Evolutionary conservation across 306 rosid species (phyloP).

Genomic region (Coriaria nepalensis): DNA sequence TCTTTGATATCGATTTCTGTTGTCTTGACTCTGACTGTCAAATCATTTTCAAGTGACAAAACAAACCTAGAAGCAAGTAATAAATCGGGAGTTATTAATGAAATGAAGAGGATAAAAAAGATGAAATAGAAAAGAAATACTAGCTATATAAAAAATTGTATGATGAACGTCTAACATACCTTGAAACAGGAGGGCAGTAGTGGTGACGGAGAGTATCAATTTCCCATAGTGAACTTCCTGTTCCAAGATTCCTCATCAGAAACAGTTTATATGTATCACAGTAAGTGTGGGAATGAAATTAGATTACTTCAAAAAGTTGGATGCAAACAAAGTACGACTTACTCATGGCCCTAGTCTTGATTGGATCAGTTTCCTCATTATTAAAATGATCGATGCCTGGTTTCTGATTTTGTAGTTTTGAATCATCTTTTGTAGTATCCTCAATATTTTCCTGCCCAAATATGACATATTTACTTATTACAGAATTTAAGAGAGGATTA

Average conservation of each 20-base stretch:
- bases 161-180: slow-evolving; percentile 27
- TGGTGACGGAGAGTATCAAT: slow-evolving; percentile 69
- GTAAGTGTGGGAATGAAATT: slow-evolving; percentile 6
- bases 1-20: slow-evolving; percentile 60
- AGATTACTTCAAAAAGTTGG: neutral
- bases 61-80: slow-evolving; percentile 39
- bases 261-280: no score
- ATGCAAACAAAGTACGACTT: slow-evolving; percentile 17
- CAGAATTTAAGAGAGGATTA: neutral
- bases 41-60: slow-evolving; percentile 80
- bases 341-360: slow-evolving; percentile 74
- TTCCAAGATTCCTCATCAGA: slow-evolving; percentile 22
- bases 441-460: slow-evolving; percentile 38
- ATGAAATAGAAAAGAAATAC: neutral
- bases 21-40: slow-evolving; percentile 79
- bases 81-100: neutral
- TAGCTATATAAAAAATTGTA: neutral
- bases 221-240: slow-evolving; percentile 99
- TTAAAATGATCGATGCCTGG: slow-evolving; percentile 60
- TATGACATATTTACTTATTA: slow-evolving; percentile 10
- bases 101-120: neutral
- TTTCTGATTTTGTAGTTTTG: slow-evolving; percentile 34
- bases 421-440: slow-evolving; percentile 27
- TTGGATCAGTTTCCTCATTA: slow-evolving; percentile 54
- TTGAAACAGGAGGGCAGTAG: slow-evolving; percentile 82